Conservation (phyloP, 768 basidiomycete genomes). For the Phallus indusiatus region DNA sequence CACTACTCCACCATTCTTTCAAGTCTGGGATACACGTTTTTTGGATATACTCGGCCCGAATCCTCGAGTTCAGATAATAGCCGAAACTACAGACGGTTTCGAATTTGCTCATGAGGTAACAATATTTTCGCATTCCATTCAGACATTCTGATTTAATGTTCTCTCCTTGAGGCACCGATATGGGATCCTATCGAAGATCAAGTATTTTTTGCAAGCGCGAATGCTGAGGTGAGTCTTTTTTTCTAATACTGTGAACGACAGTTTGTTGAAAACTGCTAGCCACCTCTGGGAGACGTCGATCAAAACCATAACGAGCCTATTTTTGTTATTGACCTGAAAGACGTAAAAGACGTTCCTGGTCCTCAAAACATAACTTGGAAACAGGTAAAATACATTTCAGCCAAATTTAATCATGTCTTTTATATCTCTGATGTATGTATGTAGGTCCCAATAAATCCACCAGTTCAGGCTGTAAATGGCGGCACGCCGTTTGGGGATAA, state of each 20-base stretch:
- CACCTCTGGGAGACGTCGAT: constrained; percentile 51
- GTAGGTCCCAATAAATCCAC: constrained; percentile 52
- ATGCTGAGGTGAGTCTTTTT: constrained; percentile 32
- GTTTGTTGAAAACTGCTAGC: constrained; percentile 16
- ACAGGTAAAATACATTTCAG: constrained; percentile 19
- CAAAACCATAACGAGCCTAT: constrained; percentile 54
- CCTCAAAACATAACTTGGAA: constrained; percentile 35
- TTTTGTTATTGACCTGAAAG: constrained; percentile 50
- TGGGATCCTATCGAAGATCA: constrained; percentile 58
- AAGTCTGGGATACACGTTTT: constrained; percentile 46
- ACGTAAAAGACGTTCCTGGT: constrained; percentile 32
- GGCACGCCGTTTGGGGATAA: constrained; percentile 52
- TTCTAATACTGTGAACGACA: background rate
- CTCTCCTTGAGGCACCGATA: constrained; percentile 59
- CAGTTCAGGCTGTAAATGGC: constrained; percentile 62
- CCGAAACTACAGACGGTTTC: constrained; percentile 43
- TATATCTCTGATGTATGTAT: no score
- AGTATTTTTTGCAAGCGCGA: constrained; percentile 58
- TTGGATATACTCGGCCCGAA: constrained; percentile 45
- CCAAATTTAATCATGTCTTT: constrained; percentile 10
- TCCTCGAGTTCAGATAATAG: constrained; percentile 51
- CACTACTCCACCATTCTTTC: constrained; percentile 48
- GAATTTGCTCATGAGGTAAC: constrained; percentile 60
- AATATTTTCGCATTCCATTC: background rate
- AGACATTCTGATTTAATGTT: no score